Evolutionary conservation across 345 rosid species (phyloP).

Genomic region (Passiflora organensis): DNA sequence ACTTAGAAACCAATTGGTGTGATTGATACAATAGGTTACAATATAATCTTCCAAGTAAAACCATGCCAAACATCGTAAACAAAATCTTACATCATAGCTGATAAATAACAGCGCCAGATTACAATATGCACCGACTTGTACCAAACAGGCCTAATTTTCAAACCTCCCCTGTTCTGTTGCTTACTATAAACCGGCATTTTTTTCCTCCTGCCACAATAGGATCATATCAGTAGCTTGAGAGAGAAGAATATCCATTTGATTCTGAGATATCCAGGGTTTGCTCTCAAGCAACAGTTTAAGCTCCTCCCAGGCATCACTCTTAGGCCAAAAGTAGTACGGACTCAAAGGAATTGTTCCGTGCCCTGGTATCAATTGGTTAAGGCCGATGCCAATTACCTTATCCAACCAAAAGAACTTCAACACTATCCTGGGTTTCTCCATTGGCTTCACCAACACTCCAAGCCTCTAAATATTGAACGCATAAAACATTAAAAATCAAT

Average conservation of each 20-base stretch:
- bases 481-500: background rate
- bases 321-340: conserved; percentile 87
- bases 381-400: conserved; percentile 68
- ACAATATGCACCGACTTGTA: too few species aligned
- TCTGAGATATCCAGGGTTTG: conserved; percentile 80
- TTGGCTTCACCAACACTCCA: conserved; percentile 67
- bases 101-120: too few species aligned
- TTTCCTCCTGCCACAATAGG: conserved; percentile 74
- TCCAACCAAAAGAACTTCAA: conserved; percentile 92
- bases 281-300: conserved; percentile 66
- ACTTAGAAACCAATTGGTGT: too few species aligned
- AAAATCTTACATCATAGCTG: too few species aligned
- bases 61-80: too few species aligned
- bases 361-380: conserved; percentile 67
- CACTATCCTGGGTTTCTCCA: conserved; percentile 66
- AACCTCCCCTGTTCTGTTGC: background rate
- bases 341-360: conserved; percentile 74
- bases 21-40: too few species aligned
- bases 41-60: too few species aligned
- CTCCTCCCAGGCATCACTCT: conserved; percentile 85
- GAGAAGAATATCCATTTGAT: conserved; percentile 64
- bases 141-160: too few species aligned
- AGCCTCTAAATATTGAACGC: conserved; percentile 38
- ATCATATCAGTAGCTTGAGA: conserved; percentile 84
- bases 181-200: conserved; percentile 35